A percentile compares a stretch with the other conserved stretches of the same genome.
Conservation (phyloP, 768 basidiomycete genomes). For the Inosperma sp. region DNA sequence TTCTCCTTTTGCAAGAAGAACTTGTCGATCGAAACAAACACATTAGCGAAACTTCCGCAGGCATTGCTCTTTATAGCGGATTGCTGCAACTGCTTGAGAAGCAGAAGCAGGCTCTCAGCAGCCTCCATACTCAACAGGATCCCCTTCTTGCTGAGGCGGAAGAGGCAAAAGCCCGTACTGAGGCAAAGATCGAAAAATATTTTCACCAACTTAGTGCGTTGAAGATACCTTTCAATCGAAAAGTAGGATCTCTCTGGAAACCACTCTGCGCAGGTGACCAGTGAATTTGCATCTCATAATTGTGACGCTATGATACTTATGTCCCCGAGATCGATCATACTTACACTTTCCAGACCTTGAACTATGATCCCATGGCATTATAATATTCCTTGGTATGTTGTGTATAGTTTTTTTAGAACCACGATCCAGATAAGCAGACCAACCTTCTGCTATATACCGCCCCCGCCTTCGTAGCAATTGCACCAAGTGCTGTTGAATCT, state of each 20-base stretch:
- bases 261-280: not conserved
- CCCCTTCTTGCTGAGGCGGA: not conserved
- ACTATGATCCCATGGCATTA: too few relatives aligned
- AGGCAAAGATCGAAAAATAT: not conserved
- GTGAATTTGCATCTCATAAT: too few relatives aligned
- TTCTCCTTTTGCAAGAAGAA: conserved; percentile 20
- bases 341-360: too few relatives aligned
- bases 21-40: conserved; percentile 9
- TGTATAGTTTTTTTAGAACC: too few relatives aligned
- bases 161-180: not conserved
- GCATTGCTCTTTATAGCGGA: conserved; percentile 1
- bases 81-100: conserved; percentile 1
- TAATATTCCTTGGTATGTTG: too few relatives aligned
- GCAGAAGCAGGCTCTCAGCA: not conserved
- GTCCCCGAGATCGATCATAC: too few relatives aligned
- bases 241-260: not conserved
- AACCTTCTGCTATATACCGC: too few relatives aligned
- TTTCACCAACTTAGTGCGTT: not conserved
- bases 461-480: too few relatives aligned
- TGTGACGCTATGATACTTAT: too few relatives aligned
- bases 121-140: not conserved
- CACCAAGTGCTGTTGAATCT: too few relatives aligned
- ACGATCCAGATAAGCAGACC: too few relatives aligned
- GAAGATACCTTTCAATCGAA: conserved; percentile 2
- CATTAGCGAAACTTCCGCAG: conserved; percentile 14